Evolutionary conservation across 2,329 filamentous ascomycete genomes (phyloP).

Genomic region (Nannizzia gypsea): DNA sequence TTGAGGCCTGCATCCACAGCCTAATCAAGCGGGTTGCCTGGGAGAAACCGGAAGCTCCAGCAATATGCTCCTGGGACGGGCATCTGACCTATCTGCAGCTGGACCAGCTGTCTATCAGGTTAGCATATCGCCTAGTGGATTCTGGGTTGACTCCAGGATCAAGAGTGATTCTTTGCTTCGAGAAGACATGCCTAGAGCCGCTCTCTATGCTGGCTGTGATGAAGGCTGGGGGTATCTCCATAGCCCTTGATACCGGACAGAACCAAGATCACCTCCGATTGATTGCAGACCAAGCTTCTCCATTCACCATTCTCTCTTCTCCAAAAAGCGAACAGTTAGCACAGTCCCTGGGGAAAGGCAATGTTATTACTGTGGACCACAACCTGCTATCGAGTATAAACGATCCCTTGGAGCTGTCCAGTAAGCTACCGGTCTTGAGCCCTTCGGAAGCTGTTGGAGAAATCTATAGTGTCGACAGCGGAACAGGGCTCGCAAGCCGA

Average conservation of each 20-base stretch:
- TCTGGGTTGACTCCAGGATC: slow-evolving; percentile 30
- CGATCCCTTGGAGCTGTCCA: neutral
- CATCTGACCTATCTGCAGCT: slow-evolving; percentile 27
- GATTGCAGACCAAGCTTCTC: slow-evolving; percentile 14
- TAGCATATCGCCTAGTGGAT: slow-evolving; percentile 22
- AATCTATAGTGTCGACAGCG: slow-evolving; percentile 46
- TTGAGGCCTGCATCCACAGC: slow-evolving; percentile 15
- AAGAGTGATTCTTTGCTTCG: slow-evolving; percentile 31
- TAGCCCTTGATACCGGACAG: slow-evolving; percentile 19
- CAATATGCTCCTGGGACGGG: slow-evolving; percentile 21
- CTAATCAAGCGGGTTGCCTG: slow-evolving; percentile 11
- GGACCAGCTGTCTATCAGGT: slow-evolving; percentile 27
- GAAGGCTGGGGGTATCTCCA: slow-evolving; percentile 21
- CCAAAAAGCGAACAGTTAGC: slow-evolving; percentile 10
- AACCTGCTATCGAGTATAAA: slow-evolving; percentile 11
- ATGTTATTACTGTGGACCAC: slow-evolving; percentile 7
- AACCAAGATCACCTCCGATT: slow-evolving; percentile 24
- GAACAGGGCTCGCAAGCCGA: slow-evolving; percentile 38
- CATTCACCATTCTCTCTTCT: slow-evolving; percentile 14
- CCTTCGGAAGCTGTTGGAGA: slow-evolving; percentile 38
- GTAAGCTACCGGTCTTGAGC: slow-evolving; percentile 6
- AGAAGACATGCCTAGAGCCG: slow-evolving; percentile 28
- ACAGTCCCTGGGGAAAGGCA: slow-evolving; percentile 1
- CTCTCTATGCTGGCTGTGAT: slow-evolving; percentile 16
- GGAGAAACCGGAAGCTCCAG: slow-evolving; percentile 11